Evolutionary conservation across 1,284 basidiomycete species (phyloP).

Genomic region (Trichosporon asahii): DNA sequence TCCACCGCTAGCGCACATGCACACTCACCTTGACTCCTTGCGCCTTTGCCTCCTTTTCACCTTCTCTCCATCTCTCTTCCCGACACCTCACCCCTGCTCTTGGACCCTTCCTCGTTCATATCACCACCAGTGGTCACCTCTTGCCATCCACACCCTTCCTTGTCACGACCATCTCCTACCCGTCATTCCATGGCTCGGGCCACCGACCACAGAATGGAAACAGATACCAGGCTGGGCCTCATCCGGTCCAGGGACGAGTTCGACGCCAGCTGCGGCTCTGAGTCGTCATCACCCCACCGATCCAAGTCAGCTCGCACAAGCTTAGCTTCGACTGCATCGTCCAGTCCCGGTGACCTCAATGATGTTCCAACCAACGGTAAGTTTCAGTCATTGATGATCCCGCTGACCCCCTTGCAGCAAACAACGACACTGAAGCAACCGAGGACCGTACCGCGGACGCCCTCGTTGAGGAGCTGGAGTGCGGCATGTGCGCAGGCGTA

Average conservation of each 20-base stretch:
- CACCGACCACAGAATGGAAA: not conserved
- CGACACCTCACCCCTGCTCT: not conserved
- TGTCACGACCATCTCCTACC: not conserved
- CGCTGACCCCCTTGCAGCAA: not conserved
- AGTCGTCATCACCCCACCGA: slow-evolving; percentile 9
- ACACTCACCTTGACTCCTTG: not conserved
- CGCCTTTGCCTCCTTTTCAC: not conserved
- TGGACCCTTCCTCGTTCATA: not conserved
- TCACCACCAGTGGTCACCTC: not conserved
- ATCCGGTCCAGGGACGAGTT: slow-evolving; percentile 20
- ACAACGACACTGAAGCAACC: not conserved
- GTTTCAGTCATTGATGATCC: not conserved
- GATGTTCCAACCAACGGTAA: slow-evolving; percentile 4
- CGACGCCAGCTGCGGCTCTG: slow-evolving; percentile 13
- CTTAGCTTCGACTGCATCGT: not conserved
- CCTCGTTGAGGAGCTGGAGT: slow-evolving; percentile 27
- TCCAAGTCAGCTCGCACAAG: slow-evolving; percentile 19
- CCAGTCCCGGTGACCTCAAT: not conserved
- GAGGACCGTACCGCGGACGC: slow-evolving; percentile 7
- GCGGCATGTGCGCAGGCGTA: slow-evolving; percentile 30
- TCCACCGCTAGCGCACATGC: slow-evolving; percentile 5
- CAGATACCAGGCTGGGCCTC: not conserved
- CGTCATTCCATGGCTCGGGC: not conserved
- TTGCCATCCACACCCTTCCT: not conserved
- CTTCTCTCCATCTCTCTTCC: not conserved